Base-by-base conservation (phyloP, 2,329 filamentous ascomycete species). In the Colletotrichum brevisporum region DNA sequence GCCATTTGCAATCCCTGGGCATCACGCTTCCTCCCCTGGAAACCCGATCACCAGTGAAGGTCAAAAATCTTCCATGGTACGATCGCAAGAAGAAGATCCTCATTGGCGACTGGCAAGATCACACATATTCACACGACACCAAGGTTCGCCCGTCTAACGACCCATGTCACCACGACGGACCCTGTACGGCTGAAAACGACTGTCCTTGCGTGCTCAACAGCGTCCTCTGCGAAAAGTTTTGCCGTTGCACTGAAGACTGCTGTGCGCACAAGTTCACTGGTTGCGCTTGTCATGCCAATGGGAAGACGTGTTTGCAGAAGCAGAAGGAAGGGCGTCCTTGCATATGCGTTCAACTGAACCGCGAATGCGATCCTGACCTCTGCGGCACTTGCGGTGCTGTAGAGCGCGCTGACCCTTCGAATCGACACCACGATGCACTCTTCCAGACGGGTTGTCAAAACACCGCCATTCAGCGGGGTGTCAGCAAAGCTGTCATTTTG, bases 281-380 rank as follows among this genome's bases (percentile, higher is more conserved):
- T 2, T 92, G 90, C 75, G 85, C 84, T 3, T 95, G 93, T 74
- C 83, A 89, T 57, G 81, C 82, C 0, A 81, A 81, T 6, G 92
- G 92, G 62, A 88, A 88, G 76, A 85, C 84, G 1, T 92, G 90
- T 71, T 72, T 84, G 6, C 78, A 84, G 13, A 87, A 86, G 51
- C 83, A 90, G 72, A 87, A 86, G 70, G 87, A 89, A 64, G 80
- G 81, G 56, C 80, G 79, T 69, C 85, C 86, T 4, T 96, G 94
- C 76, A 90, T 92, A 15, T 97, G 94, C 74, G 84, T 90, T 21
- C 85, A 88, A 74, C 84, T 94, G 60, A 92, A 93, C 73, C 88
- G 94, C 47, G 94, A 97, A 80, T 97, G 94, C 75, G 94, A 96
- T 74, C 90, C 93, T 2, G 89, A 92, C 67, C 83, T 95, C 13